phyloP scores from a whole-genome alignment of 805 yeast species.

The Dipodascopsis tothii region DNA sequence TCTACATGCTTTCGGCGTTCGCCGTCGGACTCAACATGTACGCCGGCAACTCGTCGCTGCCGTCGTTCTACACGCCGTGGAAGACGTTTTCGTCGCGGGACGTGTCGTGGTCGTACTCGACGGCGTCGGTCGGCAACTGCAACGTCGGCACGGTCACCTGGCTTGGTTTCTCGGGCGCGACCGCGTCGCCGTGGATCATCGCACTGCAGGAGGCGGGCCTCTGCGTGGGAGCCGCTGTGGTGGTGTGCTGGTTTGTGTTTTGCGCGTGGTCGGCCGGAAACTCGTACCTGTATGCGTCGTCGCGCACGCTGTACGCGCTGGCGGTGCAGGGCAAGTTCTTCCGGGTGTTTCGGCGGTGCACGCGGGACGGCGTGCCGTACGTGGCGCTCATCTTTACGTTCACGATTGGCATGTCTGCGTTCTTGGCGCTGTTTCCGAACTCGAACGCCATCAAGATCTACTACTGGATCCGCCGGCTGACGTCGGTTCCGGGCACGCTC shows the following conservation, averaged over 20 bases:
- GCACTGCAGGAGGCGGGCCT: conserved; percentile 62
- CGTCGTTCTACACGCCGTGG: conserved; percentile 20
- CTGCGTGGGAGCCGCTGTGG: conserved; percentile 60
- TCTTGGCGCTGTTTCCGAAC: conserved; percentile 20
- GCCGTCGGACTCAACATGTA: conserved; percentile 57
- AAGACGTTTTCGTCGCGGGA: conserved; percentile 41
- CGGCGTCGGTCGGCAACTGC: conserved; percentile 9
- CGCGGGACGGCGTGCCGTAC: conserved; percentile 69
- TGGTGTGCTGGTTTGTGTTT: conserved; percentile 39
- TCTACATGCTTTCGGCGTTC: conserved; percentile 54
- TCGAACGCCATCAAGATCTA: conserved; percentile 17
- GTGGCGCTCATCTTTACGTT: conserved; percentile 49
- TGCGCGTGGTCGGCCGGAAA: conserved; percentile 62
- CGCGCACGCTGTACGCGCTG: conserved; percentile 62
- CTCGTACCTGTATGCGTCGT: conserved; percentile 60
- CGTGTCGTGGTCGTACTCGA: conserved; percentile 9
- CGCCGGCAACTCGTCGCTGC: conserved; percentile 9
- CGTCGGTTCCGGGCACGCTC: conserved; percentile 50
- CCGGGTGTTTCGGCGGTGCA: conserved; percentile 54
- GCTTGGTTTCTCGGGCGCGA: conserved; percentile 41
- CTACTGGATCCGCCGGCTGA: conserved; percentile 24
- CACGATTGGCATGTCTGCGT: conserved; percentile 34
- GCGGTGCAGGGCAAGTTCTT: conserved; percentile 66
- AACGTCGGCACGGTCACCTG: conserved; percentile 9
- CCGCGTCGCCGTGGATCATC: conserved; percentile 70